Conservation (phyloP, 768 basidiomycete genomes). For the Boletus reticulatus region DNA sequence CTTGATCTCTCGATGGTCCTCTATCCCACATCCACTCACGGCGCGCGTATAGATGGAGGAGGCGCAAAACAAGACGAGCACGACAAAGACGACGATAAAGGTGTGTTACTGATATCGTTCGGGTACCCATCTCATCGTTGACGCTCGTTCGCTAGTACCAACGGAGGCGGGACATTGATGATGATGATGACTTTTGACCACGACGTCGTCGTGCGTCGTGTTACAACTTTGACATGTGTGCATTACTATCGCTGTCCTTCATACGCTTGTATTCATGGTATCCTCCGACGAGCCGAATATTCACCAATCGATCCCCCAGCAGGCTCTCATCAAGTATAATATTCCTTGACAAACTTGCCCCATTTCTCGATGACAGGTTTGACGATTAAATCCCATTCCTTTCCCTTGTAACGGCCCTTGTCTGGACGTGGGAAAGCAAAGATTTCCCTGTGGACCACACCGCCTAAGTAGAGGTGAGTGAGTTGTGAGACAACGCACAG, state of each 20-base stretch:
- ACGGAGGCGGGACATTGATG: conserved; percentile 63
- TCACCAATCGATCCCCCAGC: not conserved
- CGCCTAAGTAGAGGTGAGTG: conserved; percentile 38
- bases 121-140: not conserved
- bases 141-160: conserved; percentile 45
- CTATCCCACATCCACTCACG: conserved; percentile 4
- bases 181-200: conserved; percentile 53
- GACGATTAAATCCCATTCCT: conserved; percentile 74
- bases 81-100: conserved; percentile 60
- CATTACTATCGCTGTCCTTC: not conserved
- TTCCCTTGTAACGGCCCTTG: conserved; percentile 52
- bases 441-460: conserved; percentile 69
- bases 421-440: conserved; percentile 65
- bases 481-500: not conserved
- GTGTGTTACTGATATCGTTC: conserved; percentile 30
- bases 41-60: conserved; percentile 48
- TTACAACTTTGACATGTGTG: not conserved
- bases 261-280: not conserved
- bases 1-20: not conserved
- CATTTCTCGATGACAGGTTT: conserved; percentile 76
- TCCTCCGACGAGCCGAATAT: not conserved
- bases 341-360: conserved; percentile 57
- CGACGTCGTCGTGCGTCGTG: not conserved
- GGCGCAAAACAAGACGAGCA: conserved; percentile 44
- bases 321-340: conserved; percentile 24